Percentiles rank a stretch among this genome's conserved stretches.
Conservation (phyloP, 2,329 filamentous ascomycete genomes). For the Ilyonectria robusta region DNA sequence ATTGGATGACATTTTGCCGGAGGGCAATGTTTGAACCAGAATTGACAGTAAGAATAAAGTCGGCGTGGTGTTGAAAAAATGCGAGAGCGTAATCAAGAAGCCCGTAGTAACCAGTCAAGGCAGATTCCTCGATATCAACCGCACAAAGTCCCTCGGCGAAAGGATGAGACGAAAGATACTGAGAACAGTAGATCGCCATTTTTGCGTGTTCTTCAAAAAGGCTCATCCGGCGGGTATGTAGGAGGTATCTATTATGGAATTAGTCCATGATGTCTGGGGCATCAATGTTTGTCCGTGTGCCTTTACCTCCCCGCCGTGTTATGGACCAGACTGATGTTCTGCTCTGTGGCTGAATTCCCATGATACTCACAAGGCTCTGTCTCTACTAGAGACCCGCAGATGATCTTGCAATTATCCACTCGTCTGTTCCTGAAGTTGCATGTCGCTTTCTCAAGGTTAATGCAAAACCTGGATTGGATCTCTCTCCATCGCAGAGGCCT, state of each 20-base stretch:
- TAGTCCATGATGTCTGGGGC: neutral
- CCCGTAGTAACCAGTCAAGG: neutral
- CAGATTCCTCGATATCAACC: neutral
- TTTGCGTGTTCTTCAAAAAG: neutral
- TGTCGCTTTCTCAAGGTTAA: neutral
- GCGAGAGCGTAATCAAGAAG: constrained; percentile 1
- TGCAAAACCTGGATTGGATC: constrained; percentile 1
- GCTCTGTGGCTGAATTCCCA: neutral
- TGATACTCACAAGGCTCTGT: neutral
- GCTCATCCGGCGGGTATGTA: neutral
- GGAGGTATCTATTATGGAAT: neutral
- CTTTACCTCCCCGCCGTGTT: neutral
- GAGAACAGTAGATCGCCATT: neutral
- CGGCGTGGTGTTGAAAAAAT: neutral
- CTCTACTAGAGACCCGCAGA: neutral
- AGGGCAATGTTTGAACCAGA: neutral
- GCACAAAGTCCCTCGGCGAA: neutral
- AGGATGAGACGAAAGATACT: neutral
- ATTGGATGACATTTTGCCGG: neutral
- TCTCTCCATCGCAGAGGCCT: neutral
- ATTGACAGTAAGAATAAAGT: neutral
- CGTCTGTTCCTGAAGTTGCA: neutral
- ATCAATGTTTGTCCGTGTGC: neutral
- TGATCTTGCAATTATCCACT: neutral
- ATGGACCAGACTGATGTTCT: neutral